A percentile compares a stretch with the other conserved stretches of the same genome.
Evolutionary conservation across 257 asterid species (phyloP).

Genomic region (Salvia rosmarinus): DNA sequence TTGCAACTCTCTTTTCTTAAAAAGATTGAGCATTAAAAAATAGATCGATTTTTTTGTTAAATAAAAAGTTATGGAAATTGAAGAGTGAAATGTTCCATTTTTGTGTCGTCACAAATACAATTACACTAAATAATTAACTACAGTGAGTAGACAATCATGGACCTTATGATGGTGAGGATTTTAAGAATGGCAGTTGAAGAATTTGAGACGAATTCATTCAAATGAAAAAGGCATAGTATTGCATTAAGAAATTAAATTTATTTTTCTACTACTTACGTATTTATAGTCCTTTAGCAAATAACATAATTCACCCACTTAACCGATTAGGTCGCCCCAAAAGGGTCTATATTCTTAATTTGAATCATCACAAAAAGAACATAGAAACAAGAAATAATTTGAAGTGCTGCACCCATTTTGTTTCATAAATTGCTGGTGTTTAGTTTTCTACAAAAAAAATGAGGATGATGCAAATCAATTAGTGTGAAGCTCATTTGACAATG

Average conservation of each 20-base stretch:
- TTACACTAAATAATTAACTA: too few species aligned
- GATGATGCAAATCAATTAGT: neutral
- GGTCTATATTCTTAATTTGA: neutral
- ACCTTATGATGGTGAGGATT: neutral
- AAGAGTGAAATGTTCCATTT: too few species aligned
- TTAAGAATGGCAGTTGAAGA: neutral
- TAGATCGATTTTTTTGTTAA: too few species aligned
- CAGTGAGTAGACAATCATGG: neutral
- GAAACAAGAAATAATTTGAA: constrained; percentile 3
- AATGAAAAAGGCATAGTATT: neutral
- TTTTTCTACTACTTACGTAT: too few species aligned
- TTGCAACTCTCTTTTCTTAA: neutral
- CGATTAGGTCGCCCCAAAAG: too few species aligned
- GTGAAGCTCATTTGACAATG: constrained; percentile 17
- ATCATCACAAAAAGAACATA: neutral
- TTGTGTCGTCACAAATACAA: too few species aligned
- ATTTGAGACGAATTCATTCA: too few species aligned
- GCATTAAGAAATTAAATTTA: neutral
- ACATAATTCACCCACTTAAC: too few species aligned
- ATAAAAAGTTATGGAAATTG: neutral
- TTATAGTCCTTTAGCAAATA: too few species aligned
- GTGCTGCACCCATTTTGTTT: neutral
- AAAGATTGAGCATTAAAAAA: too few species aligned
- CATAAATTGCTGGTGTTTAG: neutral
- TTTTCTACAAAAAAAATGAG: constrained; percentile 1